Evolutionary conservation across 2,329 filamentous ascomycete species (phyloP).

Genomic region (Aspergillus uvarum): DNA sequence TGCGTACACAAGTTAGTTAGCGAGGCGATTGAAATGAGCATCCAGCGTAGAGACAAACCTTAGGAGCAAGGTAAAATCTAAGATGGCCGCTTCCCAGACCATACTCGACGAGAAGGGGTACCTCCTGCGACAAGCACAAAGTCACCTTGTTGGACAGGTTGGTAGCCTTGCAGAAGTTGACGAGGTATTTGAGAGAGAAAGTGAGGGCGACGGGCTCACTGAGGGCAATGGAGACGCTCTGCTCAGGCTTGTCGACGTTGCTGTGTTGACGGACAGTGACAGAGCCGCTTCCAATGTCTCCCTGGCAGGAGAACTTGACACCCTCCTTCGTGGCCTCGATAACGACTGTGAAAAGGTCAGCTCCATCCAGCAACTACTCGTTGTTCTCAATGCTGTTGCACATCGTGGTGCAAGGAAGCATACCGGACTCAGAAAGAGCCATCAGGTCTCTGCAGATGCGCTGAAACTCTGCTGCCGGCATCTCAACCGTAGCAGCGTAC

Average conservation of each 20-base stretch:
- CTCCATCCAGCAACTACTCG: background rate
- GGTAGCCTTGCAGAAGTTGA: conserved; percentile 99
- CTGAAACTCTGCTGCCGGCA: conserved; percentile 89
- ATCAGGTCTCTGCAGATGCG: conserved; percentile 91
- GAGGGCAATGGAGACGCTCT: conserved; percentile 85
- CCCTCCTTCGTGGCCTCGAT: conserved; percentile 98
- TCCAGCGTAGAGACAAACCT: conserved; percentile 60
- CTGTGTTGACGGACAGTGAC: conserved; percentile 87
- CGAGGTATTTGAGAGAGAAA: conserved; percentile 98
- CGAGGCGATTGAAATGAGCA: background rate
- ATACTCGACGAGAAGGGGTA: conserved; percentile 95
- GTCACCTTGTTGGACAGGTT: conserved; percentile 78
- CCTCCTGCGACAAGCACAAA: conserved; percentile 92
- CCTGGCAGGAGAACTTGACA: conserved; percentile 88
- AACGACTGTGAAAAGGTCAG: conserved; percentile 60
- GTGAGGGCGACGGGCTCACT: conserved; percentile 90
- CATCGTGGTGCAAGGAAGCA: conserved; percentile 33
- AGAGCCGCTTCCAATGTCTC: conserved; percentile 93
- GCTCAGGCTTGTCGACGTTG: conserved; percentile 82
- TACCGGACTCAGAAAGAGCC: conserved; percentile 93
- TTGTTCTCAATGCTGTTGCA: background rate
- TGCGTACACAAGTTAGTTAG: conserved; percentile 32
- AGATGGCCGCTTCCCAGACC: conserved; percentile 79
- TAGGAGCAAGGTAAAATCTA: conserved; percentile 96
- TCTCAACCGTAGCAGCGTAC: conserved; percentile 84